Conservation (phyloP, 164 flowering plant species). For the Macadamia integrifolia region DNA sequence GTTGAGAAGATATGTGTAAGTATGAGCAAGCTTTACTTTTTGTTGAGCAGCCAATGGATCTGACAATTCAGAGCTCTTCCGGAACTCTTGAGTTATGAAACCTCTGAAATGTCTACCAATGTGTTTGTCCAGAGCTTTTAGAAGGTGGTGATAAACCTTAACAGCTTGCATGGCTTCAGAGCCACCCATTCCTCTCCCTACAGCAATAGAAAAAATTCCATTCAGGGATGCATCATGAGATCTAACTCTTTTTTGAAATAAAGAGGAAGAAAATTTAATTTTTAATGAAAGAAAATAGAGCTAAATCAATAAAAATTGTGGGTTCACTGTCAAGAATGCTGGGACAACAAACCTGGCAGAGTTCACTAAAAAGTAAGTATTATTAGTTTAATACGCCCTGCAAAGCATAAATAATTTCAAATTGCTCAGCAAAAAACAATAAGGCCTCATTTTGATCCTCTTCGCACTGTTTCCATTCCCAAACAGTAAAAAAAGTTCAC, state of each 20-base stretch:
- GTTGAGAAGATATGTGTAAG: conserved; percentile 64
- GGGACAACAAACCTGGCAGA: too few relatives aligned
- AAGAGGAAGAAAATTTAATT: neutral
- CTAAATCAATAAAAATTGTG: neutral
- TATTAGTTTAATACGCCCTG: too few relatives aligned
- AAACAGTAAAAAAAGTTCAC: too few relatives aligned
- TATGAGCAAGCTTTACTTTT: conserved; percentile 57
- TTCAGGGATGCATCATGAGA: neutral
- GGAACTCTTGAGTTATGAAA: conserved; percentile 57
- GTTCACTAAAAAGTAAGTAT: too few relatives aligned
- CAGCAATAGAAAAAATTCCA: neutral
- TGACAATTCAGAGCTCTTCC: conserved; percentile 25
- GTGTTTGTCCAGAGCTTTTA: conserved; percentile 61
- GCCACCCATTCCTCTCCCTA: conserved; percentile 19
- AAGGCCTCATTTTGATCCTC: too few relatives aligned
- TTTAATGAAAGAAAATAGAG: neutral
- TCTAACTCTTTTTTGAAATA: neutral
- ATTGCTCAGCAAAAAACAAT: too few relatives aligned
- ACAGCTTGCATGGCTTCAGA: conserved; percentile 37
- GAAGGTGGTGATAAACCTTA: conserved; percentile 47
- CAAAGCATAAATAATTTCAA: too few relatives aligned
- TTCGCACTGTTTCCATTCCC: too few relatives aligned
- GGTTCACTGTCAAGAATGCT: too few relatives aligned
- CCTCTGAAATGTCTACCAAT: conserved; percentile 68
- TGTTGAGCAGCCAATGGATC: conserved; percentile 35